Percentiles rank a stretch among this genome's conserved stretches.
Evolutionary conservation across 345 rosid genomes (phyloP).

Genomic region (Salix purpurea): DNA sequence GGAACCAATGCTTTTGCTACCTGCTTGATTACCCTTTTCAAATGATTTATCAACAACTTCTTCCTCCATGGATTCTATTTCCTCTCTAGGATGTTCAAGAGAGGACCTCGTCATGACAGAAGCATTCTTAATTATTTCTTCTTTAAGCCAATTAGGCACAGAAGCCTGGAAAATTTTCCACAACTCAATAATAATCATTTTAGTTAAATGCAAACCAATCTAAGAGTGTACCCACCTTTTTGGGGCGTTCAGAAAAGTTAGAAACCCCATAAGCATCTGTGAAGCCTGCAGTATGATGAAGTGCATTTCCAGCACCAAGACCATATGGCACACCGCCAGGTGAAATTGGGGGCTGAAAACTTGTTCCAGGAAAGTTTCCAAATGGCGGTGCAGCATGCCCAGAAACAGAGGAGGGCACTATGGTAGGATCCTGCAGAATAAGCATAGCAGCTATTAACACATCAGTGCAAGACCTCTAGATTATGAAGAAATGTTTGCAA

Average conservation of each 20-base stretch:
- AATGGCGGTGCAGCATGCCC: slow-evolving; percentile 60
- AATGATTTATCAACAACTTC: slow-evolving; percentile 50
- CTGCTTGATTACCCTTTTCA: slow-evolving; percentile 48
- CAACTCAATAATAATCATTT: slow-evolving; percentile 1
- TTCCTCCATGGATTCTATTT: slow-evolving; percentile 53
- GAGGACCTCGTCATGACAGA: slow-evolving; percentile 60
- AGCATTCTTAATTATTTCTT: slow-evolving; percentile 85
- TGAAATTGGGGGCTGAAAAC: slow-evolving; percentile 51
- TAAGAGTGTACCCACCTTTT: slow-evolving; percentile 49
- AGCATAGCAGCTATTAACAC: slow-evolving; percentile 19
- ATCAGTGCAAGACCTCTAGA: slow-evolving; percentile 2
- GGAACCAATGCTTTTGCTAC: slow-evolving; percentile 64
- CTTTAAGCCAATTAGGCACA: slow-evolving; percentile 97
- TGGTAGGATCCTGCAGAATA: slow-evolving; percentile 58
- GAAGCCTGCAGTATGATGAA: slow-evolving; percentile 59
- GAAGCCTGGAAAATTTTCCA: slow-evolving; percentile 50
- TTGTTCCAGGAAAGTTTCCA: slow-evolving; percentile 63
- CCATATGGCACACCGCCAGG: slow-evolving; percentile 50
- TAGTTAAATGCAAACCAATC: slow-evolving; percentile 1
- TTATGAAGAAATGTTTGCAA: not conserved
- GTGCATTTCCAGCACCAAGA: slow-evolving; percentile 48
- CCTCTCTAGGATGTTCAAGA: slow-evolving; percentile 53
- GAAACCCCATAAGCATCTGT: slow-evolving; percentile 69
- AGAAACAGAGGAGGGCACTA: slow-evolving; percentile 49
- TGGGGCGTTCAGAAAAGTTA: slow-evolving; percentile 65